These are phyloP conservation scores for Platanthera guangdongensis DNA, from an alignment of 106 monocot genomes.

Conservation along the genomic window DNA sequence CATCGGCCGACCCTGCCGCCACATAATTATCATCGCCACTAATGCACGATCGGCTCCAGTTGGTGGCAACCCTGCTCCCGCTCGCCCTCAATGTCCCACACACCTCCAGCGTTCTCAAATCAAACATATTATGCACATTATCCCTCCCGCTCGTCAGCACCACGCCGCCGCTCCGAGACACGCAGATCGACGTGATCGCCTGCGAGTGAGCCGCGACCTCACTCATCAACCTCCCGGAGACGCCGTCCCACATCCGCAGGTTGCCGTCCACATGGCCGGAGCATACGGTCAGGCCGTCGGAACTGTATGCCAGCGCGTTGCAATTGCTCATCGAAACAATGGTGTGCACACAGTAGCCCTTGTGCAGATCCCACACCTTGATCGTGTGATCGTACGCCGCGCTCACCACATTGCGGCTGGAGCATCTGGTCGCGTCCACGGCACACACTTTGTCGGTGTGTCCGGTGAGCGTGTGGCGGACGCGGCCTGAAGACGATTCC, in stretches of 20 bases:
- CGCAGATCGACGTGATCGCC: slow-evolving; percentile 61
- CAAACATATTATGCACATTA: slow-evolving; percentile 79
- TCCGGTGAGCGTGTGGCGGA: slow-evolving; percentile 74
- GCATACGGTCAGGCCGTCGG: slow-evolving; percentile 59
- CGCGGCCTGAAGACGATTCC: slow-evolving; percentile 47
- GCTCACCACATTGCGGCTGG: slow-evolving; percentile 46
- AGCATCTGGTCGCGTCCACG: slow-evolving; percentile 53
- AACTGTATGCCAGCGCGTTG: slow-evolving; percentile 58
- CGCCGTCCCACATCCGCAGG: slow-evolving; percentile 77
- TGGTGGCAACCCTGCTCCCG: slow-evolving; percentile 50
- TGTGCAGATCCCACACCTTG: slow-evolving; percentile 79
- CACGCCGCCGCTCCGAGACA: slow-evolving; percentile 54
- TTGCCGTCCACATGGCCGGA: slow-evolving; percentile 88
- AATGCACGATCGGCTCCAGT: slow-evolving; percentile 84
- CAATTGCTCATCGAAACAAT: slow-evolving; percentile 77
- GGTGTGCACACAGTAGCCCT: slow-evolving; percentile 69
- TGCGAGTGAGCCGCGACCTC: slow-evolving; percentile 85
- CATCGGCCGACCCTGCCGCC: slow-evolving; percentile 71
- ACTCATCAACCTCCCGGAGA: slow-evolving; percentile 41
- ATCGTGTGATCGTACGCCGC: slow-evolving; percentile 76
- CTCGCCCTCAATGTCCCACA: slow-evolving; percentile 52
- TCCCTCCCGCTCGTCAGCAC: slow-evolving; percentile 86
- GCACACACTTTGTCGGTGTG: slow-evolving; percentile 81
- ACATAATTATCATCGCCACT: slow-evolving; percentile 73
- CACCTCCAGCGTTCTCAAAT: slow-evolving; percentile 69